phyloP scores from a whole-genome alignment of 371 early-diverging fungal species.

The Mucor mucedo region DNA sequence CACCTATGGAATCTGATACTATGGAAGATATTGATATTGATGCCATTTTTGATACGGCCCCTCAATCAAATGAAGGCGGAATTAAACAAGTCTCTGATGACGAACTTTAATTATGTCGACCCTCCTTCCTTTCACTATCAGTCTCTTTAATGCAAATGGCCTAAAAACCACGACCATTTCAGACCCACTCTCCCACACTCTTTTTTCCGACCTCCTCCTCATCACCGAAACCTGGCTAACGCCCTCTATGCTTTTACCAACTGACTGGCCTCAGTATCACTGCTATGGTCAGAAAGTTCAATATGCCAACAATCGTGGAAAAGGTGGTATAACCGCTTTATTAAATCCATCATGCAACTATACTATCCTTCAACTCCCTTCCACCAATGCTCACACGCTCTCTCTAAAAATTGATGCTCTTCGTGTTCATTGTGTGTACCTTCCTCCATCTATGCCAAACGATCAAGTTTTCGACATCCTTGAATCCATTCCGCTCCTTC shows the following conservation, averaged over 20 bases:
- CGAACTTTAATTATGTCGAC: too few species aligned
- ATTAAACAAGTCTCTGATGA: too few species aligned
- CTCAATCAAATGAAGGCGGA: too few species aligned
- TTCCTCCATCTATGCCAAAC: slow-evolving; percentile 15
- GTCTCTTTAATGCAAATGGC: slow-evolving; percentile 3
- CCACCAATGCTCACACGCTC: background rate
- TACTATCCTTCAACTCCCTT: background rate
- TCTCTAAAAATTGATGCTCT: slow-evolving; percentile 1
- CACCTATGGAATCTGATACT: too few species aligned
- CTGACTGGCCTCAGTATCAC: slow-evolving; percentile 16
- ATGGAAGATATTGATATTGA: too few species aligned
- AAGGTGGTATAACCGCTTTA: slow-evolving; percentile 11
- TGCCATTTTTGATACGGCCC: too few species aligned
- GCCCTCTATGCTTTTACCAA: slow-evolving; percentile 5
- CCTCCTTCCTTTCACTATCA: too few species aligned
- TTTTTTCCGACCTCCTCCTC: too few species aligned
- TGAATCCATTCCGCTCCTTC: slow-evolving; percentile 8
- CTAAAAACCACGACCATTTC: background rate
- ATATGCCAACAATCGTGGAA: background rate
- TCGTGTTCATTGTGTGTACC: slow-evolving; percentile 13
- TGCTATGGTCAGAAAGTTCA: too few species aligned
- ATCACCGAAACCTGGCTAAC: slow-evolving; percentile 1
- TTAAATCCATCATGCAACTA: slow-evolving; percentile 7
- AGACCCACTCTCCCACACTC: background rate
- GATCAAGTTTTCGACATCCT: slow-evolving; percentile 4